phyloP scores from a whole-genome alignment of 805 yeast species.

The Sugiyamaella chiloensis region DNA sequence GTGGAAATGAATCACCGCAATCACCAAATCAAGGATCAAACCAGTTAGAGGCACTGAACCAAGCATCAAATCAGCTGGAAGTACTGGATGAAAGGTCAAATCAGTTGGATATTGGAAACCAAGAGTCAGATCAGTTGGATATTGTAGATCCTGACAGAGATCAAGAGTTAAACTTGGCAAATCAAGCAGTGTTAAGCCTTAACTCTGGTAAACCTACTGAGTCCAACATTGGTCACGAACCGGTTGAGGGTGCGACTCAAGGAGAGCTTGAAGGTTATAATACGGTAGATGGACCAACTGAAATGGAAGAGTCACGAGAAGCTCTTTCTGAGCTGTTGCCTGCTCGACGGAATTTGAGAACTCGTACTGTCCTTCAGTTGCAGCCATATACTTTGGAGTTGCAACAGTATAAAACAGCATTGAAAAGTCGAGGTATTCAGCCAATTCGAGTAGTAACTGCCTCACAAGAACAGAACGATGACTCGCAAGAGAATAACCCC shows the following conservation, averaged over 20 bases:
- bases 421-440: constrained; percentile 9
- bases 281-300: no score
- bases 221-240: no score
- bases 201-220: no score
- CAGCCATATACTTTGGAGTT: constrained; percentile 17
- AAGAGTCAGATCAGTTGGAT: neutral
- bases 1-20: neutral
- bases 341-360: constrained; percentile 5
- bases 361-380: constrained; percentile 15
- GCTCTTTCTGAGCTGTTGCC: neutral
- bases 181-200: neutral
- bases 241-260: no score
- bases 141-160: neutral
- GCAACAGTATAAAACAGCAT: constrained; percentile 3
- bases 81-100: neutral
- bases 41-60: neutral
- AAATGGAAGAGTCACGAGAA: neutral
- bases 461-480: neutral
- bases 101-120: neutral
- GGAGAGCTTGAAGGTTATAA: neutral
- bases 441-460: constrained; percentile 6
- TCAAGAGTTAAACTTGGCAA: neutral
- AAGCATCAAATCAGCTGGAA: neutral
- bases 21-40: neutral
- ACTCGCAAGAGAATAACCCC: neutral